A percentile compares a stretch with the other conserved stretches of the same genome.
phyloP scores from a whole-genome alignment of 495 filamentous ascomycete genomes.

The Hypomontagnella submonticulosa region DNA sequence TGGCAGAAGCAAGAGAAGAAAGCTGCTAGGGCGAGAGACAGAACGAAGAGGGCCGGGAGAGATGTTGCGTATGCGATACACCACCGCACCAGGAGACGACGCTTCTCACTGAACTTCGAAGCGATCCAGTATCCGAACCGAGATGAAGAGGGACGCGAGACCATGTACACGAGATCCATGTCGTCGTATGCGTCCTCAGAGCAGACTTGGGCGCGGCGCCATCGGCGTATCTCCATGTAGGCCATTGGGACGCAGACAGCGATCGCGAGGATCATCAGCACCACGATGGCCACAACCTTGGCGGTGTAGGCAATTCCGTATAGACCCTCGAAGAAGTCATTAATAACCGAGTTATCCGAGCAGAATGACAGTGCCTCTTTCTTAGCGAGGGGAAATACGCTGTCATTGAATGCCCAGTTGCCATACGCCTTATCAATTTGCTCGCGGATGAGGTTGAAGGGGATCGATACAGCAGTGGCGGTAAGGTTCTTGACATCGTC shows the following conservation, averaged over 20 bases:
- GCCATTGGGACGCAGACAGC: slow-evolving; percentile 80
- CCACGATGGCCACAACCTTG: slow-evolving; percentile 76
- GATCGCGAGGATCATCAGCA: slow-evolving; percentile 75
- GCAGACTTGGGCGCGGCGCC: slow-evolving; percentile 75
- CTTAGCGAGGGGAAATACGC: slow-evolving; percentile 78
- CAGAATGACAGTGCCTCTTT: slow-evolving; percentile 90
- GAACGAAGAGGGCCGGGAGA: slow-evolving; percentile 83
- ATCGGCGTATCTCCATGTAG: slow-evolving; percentile 81
- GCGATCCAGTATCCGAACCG: slow-evolving; percentile 77
- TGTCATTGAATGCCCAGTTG: slow-evolving; percentile 79
- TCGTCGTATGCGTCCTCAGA: slow-evolving; percentile 73
- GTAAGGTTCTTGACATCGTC: slow-evolving; percentile 82
- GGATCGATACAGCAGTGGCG: slow-evolving; percentile 73
- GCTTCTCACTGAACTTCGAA: slow-evolving; percentile 72
- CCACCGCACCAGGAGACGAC: slow-evolving; percentile 82
- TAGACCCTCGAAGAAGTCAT: slow-evolving; percentile 84
- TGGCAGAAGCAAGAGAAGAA: slow-evolving; percentile 88
- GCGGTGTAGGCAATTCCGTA: slow-evolving; percentile 68
- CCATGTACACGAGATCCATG: slow-evolving; percentile 90
- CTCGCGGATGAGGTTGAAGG: slow-evolving; percentile 81
- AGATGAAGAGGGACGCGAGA: slow-evolving; percentile 79
- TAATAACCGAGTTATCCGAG: slow-evolving; percentile 82
- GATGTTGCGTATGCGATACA: slow-evolving; percentile 87
- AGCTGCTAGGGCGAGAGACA: slow-evolving; percentile 86
- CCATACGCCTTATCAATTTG: slow-evolving; percentile 73